These are phyloP conservation scores for Candida tropicalis DNA, from an alignment of 1,139 yeast genomes.

Conservation along the genomic window DNA sequence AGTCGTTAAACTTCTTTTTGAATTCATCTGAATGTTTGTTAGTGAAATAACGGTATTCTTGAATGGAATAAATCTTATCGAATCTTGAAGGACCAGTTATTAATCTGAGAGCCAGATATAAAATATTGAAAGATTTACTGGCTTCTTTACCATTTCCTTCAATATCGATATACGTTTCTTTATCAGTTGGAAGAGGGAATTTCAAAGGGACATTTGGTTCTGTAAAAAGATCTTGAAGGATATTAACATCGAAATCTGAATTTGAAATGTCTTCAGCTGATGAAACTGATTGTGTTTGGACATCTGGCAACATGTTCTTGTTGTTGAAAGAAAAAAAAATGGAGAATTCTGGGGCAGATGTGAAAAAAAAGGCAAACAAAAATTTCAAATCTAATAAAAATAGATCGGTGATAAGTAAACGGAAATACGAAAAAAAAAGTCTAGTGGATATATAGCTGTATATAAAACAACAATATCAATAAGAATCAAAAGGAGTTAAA, in stretches of 20 bases:
- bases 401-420: no score
- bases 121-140: slow-evolving; percentile 29
- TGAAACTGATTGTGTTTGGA: background rate
- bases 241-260: slow-evolving; percentile 36
- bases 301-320: background rate
- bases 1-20: slow-evolving; percentile 28
- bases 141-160: slow-evolving; percentile 32
- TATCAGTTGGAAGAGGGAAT: slow-evolving; percentile 45
- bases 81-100: slow-evolving; percentile 28
- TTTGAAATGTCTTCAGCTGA: slow-evolving; percentile 14
- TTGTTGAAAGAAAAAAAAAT: background rate
- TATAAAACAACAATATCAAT: no score
- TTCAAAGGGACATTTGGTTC: slow-evolving; percentile 36
- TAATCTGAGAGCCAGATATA: slow-evolving; percentile 35
- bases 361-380: no score
- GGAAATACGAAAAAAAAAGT: no score
- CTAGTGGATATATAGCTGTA: no score
- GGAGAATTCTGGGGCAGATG: background rate
- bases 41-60: slow-evolving; percentile 39
- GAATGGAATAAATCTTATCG: slow-evolving; percentile 35
- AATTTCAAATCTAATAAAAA: no score
- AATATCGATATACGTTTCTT: slow-evolving; percentile 31
- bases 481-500: no score
- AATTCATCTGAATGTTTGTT: slow-evolving; percentile 37
- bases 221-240: slow-evolving; percentile 37